phyloP scores from a whole-genome alignment of 2,329 filamentous ascomycete species.

The Ascochyta clinopodiicola region DNA sequence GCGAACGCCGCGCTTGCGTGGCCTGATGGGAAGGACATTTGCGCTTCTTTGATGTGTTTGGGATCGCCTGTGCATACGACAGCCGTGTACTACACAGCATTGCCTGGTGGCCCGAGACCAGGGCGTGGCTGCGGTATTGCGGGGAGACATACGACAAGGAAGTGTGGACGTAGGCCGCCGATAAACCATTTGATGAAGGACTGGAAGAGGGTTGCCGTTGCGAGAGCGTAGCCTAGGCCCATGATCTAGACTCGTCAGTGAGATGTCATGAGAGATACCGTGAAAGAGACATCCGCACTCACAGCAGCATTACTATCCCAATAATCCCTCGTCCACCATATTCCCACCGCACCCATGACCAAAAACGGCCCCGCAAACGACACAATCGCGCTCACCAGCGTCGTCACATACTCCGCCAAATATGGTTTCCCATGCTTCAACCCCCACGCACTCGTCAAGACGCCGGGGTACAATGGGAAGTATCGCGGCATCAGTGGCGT shows the following conservation, averaged over 20 bases:
- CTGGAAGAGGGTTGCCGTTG: slow-evolving; percentile 37
- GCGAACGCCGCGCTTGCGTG: slow-evolving; percentile 42
- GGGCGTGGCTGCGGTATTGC: neutral
- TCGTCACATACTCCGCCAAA: slow-evolving; percentile 72
- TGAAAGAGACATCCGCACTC: too few species aligned
- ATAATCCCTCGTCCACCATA: slow-evolving; percentile 58
- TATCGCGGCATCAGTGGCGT: slow-evolving; percentile 66
- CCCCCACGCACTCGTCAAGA: slow-evolving; percentile 44
- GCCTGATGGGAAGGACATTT: slow-evolving; percentile 42
- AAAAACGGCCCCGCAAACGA: slow-evolving; percentile 68
- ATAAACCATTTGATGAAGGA: slow-evolving; percentile 41
- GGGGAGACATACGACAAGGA: slow-evolving; percentile 36
- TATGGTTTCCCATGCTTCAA: slow-evolving; percentile 68
- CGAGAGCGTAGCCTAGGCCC: slow-evolving; percentile 40
- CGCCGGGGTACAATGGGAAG: slow-evolving; percentile 52
- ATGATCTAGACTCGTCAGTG: slow-evolving; percentile 27
- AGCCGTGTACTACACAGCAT: slow-evolving; percentile 19
- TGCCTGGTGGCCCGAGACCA: neutral
- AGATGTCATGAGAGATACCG: neutral
- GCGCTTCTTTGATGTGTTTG: slow-evolving; percentile 29
- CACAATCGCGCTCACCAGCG: slow-evolving; percentile 69
- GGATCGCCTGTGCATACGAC: slow-evolving; percentile 25
- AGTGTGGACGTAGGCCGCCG: slow-evolving; percentile 46
- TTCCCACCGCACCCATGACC: slow-evolving; percentile 67
- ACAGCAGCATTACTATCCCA: slow-evolving; percentile 65